phyloP scores from a whole-genome alignment of 306 rosid genomes.

The Prunus mume region DNA sequence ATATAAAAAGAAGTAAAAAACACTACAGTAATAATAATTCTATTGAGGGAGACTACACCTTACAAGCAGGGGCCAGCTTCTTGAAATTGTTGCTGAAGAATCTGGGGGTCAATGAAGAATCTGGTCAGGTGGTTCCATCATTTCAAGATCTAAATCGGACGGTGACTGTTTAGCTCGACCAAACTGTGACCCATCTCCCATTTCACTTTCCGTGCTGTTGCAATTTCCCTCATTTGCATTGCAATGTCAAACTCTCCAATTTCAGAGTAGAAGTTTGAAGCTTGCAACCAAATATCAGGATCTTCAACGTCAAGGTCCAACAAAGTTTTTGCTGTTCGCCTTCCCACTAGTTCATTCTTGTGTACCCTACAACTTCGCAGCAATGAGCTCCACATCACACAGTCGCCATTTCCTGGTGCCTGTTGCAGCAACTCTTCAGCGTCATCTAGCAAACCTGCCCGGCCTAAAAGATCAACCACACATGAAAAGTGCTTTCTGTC shows the following conservation, averaged over 20 bases:
- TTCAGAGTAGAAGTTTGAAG: conserved; percentile 71
- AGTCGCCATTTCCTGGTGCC: conserved; percentile 42
- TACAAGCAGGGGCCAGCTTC: conserved; percentile 27
- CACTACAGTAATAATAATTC: neutral
- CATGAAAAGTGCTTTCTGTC: conserved; percentile 71
- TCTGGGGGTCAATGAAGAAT: neutral
- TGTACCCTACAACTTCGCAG: conserved; percentile 68
- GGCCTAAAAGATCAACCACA: conserved; percentile 81
- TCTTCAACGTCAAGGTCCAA: conserved; percentile 57
- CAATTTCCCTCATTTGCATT: conserved; percentile 52
- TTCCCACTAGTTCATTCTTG: conserved; percentile 61
- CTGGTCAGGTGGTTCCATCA: conserved; percentile 13
- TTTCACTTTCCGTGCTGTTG: conserved; percentile 56
- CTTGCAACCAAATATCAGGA: conserved; percentile 71
- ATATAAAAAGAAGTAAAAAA: neutral
- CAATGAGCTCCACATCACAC: conserved; percentile 72
- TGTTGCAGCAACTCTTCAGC: conserved; percentile 55
- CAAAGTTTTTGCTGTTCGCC: conserved; percentile 48
- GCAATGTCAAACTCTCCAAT: conserved; percentile 60
- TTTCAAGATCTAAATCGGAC: neutral
- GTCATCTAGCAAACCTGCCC: conserved; percentile 68
- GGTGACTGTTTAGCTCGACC: conserved; percentile 49
- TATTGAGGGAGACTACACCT: conserved; percentile 27
- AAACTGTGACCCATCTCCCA: conserved; percentile 77
- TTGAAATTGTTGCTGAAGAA: neutral